Conservation (phyloP, 2,329 filamentous ascomycete species). For the Neophaeococcomyces mojaviensis region DNA sequence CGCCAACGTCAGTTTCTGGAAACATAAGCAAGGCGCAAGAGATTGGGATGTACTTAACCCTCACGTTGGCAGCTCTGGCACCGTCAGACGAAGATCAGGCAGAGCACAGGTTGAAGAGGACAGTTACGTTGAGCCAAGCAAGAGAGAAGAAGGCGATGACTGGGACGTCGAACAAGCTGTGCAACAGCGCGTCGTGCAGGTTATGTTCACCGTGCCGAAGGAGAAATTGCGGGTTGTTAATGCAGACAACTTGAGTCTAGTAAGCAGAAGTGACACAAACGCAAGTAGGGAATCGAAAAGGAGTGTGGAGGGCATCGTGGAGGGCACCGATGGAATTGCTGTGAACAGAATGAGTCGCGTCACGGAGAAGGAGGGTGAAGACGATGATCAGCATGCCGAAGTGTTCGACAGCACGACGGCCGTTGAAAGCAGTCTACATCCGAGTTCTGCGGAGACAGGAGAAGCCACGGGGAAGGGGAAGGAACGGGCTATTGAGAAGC, state of each 20-base stretch:
- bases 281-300: slow-evolving; percentile 15
- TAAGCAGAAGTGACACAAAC: slow-evolving; percentile 21
- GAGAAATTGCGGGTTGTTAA: slow-evolving; percentile 87
- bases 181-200: slow-evolving; percentile 64
- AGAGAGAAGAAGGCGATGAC: slow-evolving; percentile 42
- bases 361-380: slow-evolving; percentile 17
- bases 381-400: slow-evolving; percentile 10
- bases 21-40: slow-evolving; percentile 43
- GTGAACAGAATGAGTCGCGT: slow-evolving; percentile 23
- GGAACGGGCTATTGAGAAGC: not conserved
- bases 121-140: slow-evolving; percentile 4
- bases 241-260: slow-evolving; percentile 45
- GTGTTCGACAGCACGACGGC: slow-evolving; percentile 8
- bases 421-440: not conserved
- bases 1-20: slow-evolving; percentile 35
- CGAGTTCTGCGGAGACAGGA: not conserved
- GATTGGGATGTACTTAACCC: slow-evolving; percentile 43
- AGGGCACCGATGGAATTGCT: not conserved
- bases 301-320: slow-evolving; percentile 1
- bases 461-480: slow-evolving; percentile 3
- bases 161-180: slow-evolving; percentile 72
- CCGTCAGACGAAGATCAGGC: not conserved
- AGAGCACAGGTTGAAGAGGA: not conserved
- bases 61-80: not conserved
- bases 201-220: slow-evolving; percentile 90